phyloP scores from a whole-genome alignment of 2,329 filamentous ascomycete species.

The Trichoderma polysporum region DNA sequence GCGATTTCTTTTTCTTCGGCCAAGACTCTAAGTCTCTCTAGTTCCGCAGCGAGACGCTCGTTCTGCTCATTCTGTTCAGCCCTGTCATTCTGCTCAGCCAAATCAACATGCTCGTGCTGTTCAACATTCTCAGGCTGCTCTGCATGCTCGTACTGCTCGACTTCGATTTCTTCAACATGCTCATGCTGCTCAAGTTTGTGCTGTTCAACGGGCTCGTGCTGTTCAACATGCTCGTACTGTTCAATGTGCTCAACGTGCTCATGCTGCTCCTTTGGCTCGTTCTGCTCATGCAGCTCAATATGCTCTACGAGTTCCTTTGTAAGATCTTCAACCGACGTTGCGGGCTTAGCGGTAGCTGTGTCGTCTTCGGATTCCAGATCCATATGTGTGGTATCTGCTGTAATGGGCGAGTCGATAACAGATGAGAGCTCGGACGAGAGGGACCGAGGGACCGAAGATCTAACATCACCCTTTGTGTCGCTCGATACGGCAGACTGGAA shows the following conservation, averaged over 20 bases:
- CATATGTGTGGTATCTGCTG: constrained; percentile 61
- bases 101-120: background rate
- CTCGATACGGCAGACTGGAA: constrained; percentile 77
- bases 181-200: background rate
- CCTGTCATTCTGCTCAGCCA: background rate
- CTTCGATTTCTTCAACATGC: background rate
- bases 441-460: constrained; percentile 75
- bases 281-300: background rate
- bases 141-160: background rate
- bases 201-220: background rate
- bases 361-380: constrained; percentile 45
- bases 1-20: constrained; percentile 75
- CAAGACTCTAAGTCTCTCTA: constrained; percentile 68
- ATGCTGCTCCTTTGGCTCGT: background rate
- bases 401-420: constrained; percentile 72
- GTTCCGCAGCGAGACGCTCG: constrained; percentile 50
- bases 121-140: background rate
- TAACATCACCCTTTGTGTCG: constrained; percentile 64
- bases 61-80: constrained; percentile 20
- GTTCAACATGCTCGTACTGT: background rate
- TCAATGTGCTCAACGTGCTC: background rate
- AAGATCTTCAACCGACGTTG: constrained; percentile 40
- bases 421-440: constrained; percentile 93
- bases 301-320: constrained; percentile 30
- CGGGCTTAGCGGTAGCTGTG: constrained; percentile 47